Percentiles rank a stretch among this genome's conserved stretches.
Evolutionary conservation across 2,329 filamentous ascomycete genomes (phyloP).

Genomic region (Beauveria brongniartii): DNA sequence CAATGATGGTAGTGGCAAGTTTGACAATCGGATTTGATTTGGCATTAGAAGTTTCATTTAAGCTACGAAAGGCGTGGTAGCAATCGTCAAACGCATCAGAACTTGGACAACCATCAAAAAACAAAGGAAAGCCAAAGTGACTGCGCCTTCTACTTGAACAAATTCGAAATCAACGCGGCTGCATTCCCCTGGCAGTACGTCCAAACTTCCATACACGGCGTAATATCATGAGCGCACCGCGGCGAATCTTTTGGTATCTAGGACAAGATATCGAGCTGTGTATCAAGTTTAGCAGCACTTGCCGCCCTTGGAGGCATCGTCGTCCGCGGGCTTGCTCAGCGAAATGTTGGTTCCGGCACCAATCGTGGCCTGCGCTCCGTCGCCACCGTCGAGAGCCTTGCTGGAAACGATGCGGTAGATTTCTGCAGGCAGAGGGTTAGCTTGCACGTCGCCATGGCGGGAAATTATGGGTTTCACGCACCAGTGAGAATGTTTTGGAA

Average conservation of each 20-base stretch:
- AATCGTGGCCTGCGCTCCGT: conserved; percentile 71
- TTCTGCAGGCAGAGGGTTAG: conserved; percentile 47
- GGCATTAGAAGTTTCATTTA: conserved; percentile 24
- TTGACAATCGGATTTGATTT: conserved; percentile 2
- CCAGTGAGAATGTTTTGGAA: conserved; percentile 99
- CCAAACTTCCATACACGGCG: not conserved
- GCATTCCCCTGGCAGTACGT: conserved; percentile 19
- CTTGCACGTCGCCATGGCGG: not conserved
- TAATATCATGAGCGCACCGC: conserved; percentile 11
- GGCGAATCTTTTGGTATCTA: conserved; percentile 5
- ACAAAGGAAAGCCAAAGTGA: conserved; percentile 32
- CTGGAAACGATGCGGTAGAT: conserved; percentile 99
- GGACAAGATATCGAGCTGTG: conserved; percentile 3
- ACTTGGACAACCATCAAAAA: conserved; percentile 28
- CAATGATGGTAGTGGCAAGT: no score
- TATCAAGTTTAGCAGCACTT: conserved; percentile 62
- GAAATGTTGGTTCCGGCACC: conserved; percentile 75
- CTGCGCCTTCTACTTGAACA: conserved; percentile 33
- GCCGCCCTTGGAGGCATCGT: conserved; percentile 64
- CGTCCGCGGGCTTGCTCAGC: conserved; percentile 76
- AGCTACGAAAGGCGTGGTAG: conserved; percentile 32
- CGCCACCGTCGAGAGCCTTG: conserved; percentile 90
- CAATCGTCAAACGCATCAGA: conserved; percentile 29
- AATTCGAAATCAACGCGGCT: conserved; percentile 27
- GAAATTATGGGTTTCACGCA: conserved; percentile 35